Conservation (phyloP, 2,329 filamentous ascomycete species). For the Rutstroemia sp. region DNA sequence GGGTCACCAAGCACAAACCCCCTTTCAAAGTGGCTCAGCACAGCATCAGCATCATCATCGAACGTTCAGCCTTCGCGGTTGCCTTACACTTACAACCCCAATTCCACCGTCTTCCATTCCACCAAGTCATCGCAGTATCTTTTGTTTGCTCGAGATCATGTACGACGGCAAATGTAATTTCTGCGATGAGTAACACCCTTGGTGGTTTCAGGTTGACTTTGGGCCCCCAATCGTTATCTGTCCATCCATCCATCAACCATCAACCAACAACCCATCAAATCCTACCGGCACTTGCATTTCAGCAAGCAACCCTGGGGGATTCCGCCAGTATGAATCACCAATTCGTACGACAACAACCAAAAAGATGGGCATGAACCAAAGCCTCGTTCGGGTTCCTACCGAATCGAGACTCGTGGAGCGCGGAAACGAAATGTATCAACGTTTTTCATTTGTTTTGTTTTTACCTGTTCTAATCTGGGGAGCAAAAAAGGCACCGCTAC, state of each 20-base stretch:
- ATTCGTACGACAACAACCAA: too few species aligned
- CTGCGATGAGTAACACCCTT: neutral
- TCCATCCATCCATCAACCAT: neutral
- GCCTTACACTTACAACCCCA: neutral
- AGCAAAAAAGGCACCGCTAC: too few species aligned
- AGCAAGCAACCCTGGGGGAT: too few species aligned
- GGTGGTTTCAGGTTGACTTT: neutral
- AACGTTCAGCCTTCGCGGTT: constrained; percentile 6
- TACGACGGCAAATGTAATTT: constrained; percentile 5
- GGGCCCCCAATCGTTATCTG: neutral
- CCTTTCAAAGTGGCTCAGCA: constrained; percentile 5
- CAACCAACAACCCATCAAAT: too few species aligned
- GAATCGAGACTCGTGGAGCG: too few species aligned
- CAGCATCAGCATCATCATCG: neutral
- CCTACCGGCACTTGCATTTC: too few species aligned
- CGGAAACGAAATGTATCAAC: too few species aligned
- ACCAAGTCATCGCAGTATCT: neutral
- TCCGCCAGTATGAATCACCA: too few species aligned
- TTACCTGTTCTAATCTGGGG: too few species aligned
- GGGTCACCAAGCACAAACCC: neutral
- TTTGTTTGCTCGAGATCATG: constrained; percentile 8
- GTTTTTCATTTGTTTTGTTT: too few species aligned
- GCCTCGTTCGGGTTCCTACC: too few species aligned
- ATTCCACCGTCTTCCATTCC: neutral
- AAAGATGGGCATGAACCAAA: too few species aligned